Conservation (phyloP, 1,284 basidiomycete species). For the Trichosporon faecale region DNA sequence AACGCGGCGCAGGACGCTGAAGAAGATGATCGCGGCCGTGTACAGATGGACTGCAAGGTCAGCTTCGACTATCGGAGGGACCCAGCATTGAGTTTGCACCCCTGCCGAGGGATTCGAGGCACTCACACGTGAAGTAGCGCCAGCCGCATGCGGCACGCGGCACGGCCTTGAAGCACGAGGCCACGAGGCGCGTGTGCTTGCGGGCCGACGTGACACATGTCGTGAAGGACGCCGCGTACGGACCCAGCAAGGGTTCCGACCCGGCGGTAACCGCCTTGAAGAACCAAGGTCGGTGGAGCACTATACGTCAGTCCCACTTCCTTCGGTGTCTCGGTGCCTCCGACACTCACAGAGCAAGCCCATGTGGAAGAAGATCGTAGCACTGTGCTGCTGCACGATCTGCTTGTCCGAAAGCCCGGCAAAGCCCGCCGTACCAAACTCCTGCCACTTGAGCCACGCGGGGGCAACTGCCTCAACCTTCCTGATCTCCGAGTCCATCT, state of each 20-base stretch:
- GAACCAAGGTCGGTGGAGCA: conserved; percentile 30
- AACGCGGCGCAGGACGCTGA: conserved; percentile 26
- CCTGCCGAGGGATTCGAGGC: background rate
- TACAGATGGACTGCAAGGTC: conserved; percentile 30
- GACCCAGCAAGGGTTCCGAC: conserved; percentile 25
- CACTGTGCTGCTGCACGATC: conserved; percentile 30
- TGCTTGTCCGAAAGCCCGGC: conserved; percentile 16
- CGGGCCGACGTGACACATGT: conserved; percentile 30
- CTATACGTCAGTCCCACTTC: conserved; percentile 2
- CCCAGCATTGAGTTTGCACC: background rate
- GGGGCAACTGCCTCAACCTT: conserved; percentile 24
- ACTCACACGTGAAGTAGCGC: conserved; percentile 32
- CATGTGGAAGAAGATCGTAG: conserved; percentile 31
- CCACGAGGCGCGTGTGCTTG: conserved; percentile 27
- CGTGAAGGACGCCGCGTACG: conserved; percentile 29
- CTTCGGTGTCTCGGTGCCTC: background rate
- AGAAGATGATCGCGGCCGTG: conserved; percentile 31
- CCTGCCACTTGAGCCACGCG: conserved; percentile 27
- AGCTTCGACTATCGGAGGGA: too few relatives aligned
- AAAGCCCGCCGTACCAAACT: conserved; percentile 11
- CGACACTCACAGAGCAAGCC: conserved; percentile 23
- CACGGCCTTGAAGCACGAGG: conserved; percentile 20
- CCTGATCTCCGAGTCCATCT: conserved; percentile 28
- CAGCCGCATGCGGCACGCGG: conserved; percentile 25
- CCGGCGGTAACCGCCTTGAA: conserved; percentile 26